These are phyloP conservation scores for Ustilago lituana DNA, from an alignment of 1,284 basidiomycete genomes.

Conservation along the genomic window DNA sequence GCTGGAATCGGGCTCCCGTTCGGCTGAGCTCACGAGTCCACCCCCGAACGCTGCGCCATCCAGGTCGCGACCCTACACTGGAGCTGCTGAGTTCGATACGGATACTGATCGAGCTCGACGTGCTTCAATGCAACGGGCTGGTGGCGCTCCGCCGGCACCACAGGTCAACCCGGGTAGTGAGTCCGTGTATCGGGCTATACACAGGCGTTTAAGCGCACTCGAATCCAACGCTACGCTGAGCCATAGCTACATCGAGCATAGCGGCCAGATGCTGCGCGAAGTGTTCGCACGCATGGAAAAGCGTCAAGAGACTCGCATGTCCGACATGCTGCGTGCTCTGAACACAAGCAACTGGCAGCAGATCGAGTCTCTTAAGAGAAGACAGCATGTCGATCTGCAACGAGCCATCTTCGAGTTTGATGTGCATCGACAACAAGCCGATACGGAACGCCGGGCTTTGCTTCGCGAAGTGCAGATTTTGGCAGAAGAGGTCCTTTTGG, in stretches of 20 bases:
- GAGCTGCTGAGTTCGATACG: not conserved
- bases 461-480: slow-evolving; percentile 76
- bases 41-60: not conserved
- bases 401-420: slow-evolving; percentile 78
- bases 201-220: slow-evolving; percentile 85
- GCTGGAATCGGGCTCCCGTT: not conserved
- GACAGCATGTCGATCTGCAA: slow-evolving; percentile 71
- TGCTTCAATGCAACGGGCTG: slow-evolving; percentile 1
- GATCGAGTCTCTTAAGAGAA: slow-evolving; percentile 68
- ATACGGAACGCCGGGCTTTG: slow-evolving; percentile 77
- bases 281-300: slow-evolving; percentile 78
- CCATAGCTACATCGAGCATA: slow-evolving; percentile 88
- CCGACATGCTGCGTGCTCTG: slow-evolving; percentile 76
- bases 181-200: slow-evolving; percentile 94
- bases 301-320: slow-evolving; percentile 64
- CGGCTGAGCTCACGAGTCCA: not conserved
- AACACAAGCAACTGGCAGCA: slow-evolving; percentile 70
- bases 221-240: slow-evolving; percentile 90
- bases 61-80: not conserved
- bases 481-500: slow-evolving; percentile 80
- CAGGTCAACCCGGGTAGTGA: slow-evolving; percentile 68
- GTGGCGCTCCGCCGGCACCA: not conserved
- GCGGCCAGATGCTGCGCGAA: slow-evolving; percentile 80
- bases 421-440: slow-evolving; percentile 74
- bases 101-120: slow-evolving; percentile 19